These are phyloP conservation scores for Phaeosphaeria sp. DNA, from an alignment of 2,329 filamentous ascomycete species.

Conservation along the genomic window DNA sequence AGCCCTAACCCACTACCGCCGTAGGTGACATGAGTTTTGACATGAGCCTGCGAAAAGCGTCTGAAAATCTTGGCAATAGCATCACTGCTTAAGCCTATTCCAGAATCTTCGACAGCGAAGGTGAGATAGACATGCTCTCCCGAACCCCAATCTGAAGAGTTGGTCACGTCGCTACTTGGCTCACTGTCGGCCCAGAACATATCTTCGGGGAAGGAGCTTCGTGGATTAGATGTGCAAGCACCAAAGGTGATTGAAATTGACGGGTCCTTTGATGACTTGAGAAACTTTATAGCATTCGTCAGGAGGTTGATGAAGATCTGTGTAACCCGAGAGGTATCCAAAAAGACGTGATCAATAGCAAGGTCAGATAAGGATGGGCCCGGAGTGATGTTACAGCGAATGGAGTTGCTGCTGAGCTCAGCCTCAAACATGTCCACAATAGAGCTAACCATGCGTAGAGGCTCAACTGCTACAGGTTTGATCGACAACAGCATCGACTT, in stretches of 20 bases:
- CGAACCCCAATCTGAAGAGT: constrained; percentile 9
- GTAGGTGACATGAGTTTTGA: constrained; percentile 40
- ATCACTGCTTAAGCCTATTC: constrained; percentile 48
- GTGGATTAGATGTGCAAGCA: background rate
- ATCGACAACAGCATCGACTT: constrained; percentile 50
- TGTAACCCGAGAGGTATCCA: constrained; percentile 50
- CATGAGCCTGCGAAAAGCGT: constrained; percentile 32
- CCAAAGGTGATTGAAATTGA: background rate
- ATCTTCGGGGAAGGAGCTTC: background rate
- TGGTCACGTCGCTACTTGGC: background rate
- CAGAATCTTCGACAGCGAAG: constrained; percentile 49
- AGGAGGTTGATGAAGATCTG: constrained; percentile 83
- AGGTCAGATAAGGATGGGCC: constrained; percentile 45
- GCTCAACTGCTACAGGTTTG: constrained; percentile 44
- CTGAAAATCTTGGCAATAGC: constrained; percentile 50
- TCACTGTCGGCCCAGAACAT: constrained; percentile 2
- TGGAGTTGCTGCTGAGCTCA: constrained; percentile 35
- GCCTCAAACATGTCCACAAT: constrained; percentile 43
- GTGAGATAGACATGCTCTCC: constrained; percentile 20
- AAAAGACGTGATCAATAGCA: constrained; percentile 43
- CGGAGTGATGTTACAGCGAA: constrained; percentile 28
- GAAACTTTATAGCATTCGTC: constrained; percentile 57
- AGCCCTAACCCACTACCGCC: constrained; percentile 42
- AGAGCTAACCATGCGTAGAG: constrained; percentile 35
- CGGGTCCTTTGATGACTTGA: constrained; percentile 26